phyloP scores from a whole-genome alignment of 1,284 basidiomycete species.

The Exobasidium rhododendri region DNA sequence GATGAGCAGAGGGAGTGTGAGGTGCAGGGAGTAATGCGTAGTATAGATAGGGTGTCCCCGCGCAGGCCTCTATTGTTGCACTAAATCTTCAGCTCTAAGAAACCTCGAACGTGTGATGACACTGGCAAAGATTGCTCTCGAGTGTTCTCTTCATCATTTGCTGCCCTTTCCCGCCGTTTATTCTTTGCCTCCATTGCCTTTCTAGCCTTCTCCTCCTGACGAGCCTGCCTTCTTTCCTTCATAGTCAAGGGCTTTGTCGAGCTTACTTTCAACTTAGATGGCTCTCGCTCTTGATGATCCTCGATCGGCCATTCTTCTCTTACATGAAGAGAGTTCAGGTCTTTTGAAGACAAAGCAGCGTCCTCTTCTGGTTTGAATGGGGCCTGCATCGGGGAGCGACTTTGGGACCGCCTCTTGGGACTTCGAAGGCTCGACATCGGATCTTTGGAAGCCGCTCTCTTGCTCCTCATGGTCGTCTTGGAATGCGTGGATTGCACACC shows the following conservation, averaged over 20 bases:
- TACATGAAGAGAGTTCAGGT: neutral
- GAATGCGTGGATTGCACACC: neutral
- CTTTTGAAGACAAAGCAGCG: neutral
- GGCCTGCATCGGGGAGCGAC: constrained; percentile 26
- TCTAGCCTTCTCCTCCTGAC: constrained; percentile 16
- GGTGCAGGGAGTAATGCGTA: neutral
- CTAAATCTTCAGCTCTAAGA: constrained; percentile 42
- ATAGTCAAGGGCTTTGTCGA: constrained; percentile 14
- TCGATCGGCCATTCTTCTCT: neutral
- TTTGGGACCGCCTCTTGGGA: constrained; percentile 38
- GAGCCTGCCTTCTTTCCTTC: constrained; percentile 27
- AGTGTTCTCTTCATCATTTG: constrained; percentile 19
- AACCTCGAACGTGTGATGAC: constrained; percentile 32
- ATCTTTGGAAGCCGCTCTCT: constrained; percentile 36
- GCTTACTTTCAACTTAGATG: too few relatives aligned
- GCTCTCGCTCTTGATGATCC: neutral
- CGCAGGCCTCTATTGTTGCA: neutral
- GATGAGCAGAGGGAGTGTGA: neutral
- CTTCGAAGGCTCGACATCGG: constrained; percentile 32
- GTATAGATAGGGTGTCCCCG: neutral
- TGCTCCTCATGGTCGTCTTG: constrained; percentile 24
- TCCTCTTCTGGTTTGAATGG: neutral
- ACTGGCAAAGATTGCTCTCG: neutral
- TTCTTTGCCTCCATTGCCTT: constrained; percentile 16
- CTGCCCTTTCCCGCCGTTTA: constrained; percentile 31